Base-by-base conservation (phyloP, 1,139 yeast genomes). In the Candida sp. region DNA sequence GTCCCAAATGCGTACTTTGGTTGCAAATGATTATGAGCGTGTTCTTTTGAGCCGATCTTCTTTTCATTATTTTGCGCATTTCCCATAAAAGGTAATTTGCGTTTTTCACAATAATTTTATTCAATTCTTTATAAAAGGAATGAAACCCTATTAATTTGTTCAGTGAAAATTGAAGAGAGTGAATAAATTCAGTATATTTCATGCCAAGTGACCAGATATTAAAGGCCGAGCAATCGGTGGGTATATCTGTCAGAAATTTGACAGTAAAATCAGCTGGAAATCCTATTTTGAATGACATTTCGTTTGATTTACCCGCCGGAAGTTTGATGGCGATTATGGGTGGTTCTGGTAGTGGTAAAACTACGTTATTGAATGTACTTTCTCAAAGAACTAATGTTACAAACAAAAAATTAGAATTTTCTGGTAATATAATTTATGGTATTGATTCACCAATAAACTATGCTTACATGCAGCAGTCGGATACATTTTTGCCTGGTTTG, bases 291-390 rank as follows among this genome's bases (percentile, higher is more conserved):
- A 61, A 73, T 32, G 64, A 73, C 12, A 64, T 86, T 8, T 63
- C 69, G 46, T 87, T 88, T 0, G 53, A 55, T 4, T 86, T 87
- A 58, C 61, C 68, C 27, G 75, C 85, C 2, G 54, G 83, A 2
- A 68, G 77, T 29, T 66, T 87, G 21, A 87, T 85, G 61, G 90
- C 84, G 0, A 84, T 86, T 33, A 79, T 87, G 83, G 95, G 95
- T 0, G 93, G 95, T 0, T 84, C 91, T 1, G 95, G 95, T 1
- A 81, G 87, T 1, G 95, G 95, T 2, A 86, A 86, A 55, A 81
- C 90, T 0, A 81, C 93, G 0, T 60, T 86, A 33, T 63, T 86
- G 46, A 86, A 83, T 52, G 66, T 73, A 40, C 65, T 86, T 36
- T 81, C 90, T n/a, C 80, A 82, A n/a, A 67, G 91, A 45, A 57